Evolutionary conservation across 2,329 filamentous ascomycete species (phyloP), one percentile per base, ranked within the genome.

Genomic region (Beauveria bassiana): DNA sequence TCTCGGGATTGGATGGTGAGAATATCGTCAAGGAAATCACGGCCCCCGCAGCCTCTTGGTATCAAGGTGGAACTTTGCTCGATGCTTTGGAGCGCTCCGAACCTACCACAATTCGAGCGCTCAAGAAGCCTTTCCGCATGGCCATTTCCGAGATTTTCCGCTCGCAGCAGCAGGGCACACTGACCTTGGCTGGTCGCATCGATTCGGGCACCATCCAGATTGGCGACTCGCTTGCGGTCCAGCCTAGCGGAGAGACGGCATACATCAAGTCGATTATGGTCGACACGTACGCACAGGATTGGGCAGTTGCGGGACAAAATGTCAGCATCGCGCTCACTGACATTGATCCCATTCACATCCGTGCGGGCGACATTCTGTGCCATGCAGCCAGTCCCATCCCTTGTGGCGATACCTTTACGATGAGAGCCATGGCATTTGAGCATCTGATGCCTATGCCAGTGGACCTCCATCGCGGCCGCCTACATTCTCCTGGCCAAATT

Each of bases 221-320:
- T 18, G 95, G 93, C 24, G 95, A 99, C 69, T 81, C 82, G 1
- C 77, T 98, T 16, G 71, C 93, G 5, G 84, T 91, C 2, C 88
- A 96, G 72, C 95, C 95, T 0, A 90, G 89, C 59, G 87, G 86
- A 26, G 89, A 97, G 71, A 87, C 84, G 43, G 93, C 91, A 1
- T 86, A 85, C 56, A 83, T 98, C 72, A 96, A 93, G 71, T 88
- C 85, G 3, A 80, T 99, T 53, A 87, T 95, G 71, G 82, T 92
- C 10, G 88, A 93, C 70, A 82, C 85, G 24, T 84, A 89, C 56
- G 76, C 83, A 1, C 84, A 82, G 14, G 92, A 96, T 63, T 99
- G 92, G 91, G 91, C 90, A 0, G 92, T 97, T 16, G 93, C 93
- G 1, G 93, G 93, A 1, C 91, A 98, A 70, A 96, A 95, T 63